Conservation (phyloP, 495 filamentous ascomycete genomes). For the Aspergillus carlsbadensis region DNA sequence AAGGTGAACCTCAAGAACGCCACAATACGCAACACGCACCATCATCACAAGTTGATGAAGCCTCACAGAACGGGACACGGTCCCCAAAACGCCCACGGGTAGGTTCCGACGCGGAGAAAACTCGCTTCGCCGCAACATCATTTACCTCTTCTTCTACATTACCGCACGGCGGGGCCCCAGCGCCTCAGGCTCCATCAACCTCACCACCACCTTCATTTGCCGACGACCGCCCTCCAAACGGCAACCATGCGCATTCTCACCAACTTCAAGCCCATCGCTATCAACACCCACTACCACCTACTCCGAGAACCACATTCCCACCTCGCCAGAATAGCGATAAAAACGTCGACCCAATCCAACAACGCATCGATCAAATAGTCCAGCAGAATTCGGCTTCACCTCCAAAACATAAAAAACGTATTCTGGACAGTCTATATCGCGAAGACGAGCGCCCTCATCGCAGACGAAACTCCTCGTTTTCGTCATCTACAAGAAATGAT, state of each 20-base stretch:
- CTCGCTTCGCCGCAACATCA: constrained; percentile 6
- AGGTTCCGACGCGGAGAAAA: constrained; percentile 23
- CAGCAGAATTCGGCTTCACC: constrained; percentile 23
- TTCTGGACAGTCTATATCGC: constrained; percentile 12
- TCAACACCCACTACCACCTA: constrained; percentile 16
- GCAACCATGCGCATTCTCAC: constrained; percentile 11
- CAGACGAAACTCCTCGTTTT: constrained; percentile 13
- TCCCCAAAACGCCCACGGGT: constrained; percentile 45
- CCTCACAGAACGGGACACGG: constrained; percentile 28
- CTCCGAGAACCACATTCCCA: constrained; percentile 16
- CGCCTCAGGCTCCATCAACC: not conserved
- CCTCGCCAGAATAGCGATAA: constrained; percentile 19
- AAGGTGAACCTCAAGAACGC: constrained; percentile 20
- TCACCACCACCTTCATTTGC: constrained; percentile 12
- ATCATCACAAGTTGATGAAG: constrained; percentile 9
- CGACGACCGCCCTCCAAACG: constrained; percentile 20
- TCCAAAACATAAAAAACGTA: constrained; percentile 11
- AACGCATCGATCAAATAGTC: constrained; percentile 36
- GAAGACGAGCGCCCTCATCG: constrained; percentile 8
- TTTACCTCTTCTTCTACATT: constrained; percentile 2
- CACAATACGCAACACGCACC: constrained; percentile 5
- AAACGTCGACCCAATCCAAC: constrained; percentile 28
- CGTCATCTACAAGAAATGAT: constrained; percentile 5
- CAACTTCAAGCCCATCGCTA: constrained; percentile 11
- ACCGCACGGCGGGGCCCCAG: not conserved